Evolutionary conservation across 805 yeast species (phyloP), one percentile per base, ranked within the genome.

Genomic region (Kregervanrija pseudodelftensis): DNA sequence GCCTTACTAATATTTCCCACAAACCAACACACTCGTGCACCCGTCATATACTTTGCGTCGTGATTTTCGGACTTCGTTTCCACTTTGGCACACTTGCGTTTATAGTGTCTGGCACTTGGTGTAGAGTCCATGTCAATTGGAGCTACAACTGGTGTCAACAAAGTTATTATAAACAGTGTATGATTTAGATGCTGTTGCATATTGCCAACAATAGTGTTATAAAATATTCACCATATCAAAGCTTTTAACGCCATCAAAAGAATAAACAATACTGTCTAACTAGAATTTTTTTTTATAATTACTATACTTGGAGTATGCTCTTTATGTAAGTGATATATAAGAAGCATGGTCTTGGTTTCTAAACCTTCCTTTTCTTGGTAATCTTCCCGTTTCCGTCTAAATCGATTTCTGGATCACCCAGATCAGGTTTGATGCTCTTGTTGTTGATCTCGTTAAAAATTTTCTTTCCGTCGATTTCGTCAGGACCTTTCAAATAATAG

Each of bases 401-500:
- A 22, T 22, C 28, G 28, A 22, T 22, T 5, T 22, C 28, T 22
- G 7, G 10, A 39, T 42, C 40, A 9, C 7, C 28, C 7, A 22
- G 10, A 39, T 42, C 40, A 9, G 45, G 45, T 30, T 47, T 42
- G 22, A 44, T 37, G 22, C 40, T 43, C 12, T 42, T 44, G 14
- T 41, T 41, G 1, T 22, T 35, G 41, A 42, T 46, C 14, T 39
- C 30, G 5, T 12, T 22, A 8, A 12, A 33, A 12, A 47, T 30
- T n/a, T 11, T 43, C 8, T 33, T 34, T 7, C 8, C 45, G 31
- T 47, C 45, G 15, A 58, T 40, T 41, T 57, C 60, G 3, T 43
- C 46, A 2, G 50, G 38, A n/a, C 46, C 35, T 31, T 56, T 56
- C 39, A 85, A 72, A 59, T 85, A 89, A 56, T 84, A 68, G 14